Percentiles rank a stretch among this genome's conserved stretches.
phyloP scores from a whole-genome alignment of 768 basidiomycete species.

The Suillus subluteus region DNA sequence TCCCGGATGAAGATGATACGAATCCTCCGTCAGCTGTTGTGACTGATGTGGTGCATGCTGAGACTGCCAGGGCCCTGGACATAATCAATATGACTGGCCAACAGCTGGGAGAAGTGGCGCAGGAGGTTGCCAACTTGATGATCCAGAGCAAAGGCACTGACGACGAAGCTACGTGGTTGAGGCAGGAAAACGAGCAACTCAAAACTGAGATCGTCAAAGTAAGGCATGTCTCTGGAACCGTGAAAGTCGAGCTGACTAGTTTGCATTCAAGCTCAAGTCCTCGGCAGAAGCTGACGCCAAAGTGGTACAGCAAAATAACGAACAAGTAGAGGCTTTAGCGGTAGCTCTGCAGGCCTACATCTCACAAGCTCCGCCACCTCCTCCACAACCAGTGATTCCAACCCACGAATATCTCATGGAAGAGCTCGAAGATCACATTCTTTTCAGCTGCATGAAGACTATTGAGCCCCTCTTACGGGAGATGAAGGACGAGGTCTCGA shows the following conservation, averaged over 20 bases:
- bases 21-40: slow-evolving; percentile 26
- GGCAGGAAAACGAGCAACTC: slow-evolving; percentile 32
- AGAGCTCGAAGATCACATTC: slow-evolving; percentile 27
- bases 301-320: slow-evolving; percentile 21
- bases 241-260: slow-evolving; percentile 17
- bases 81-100: slow-evolving; percentile 18
- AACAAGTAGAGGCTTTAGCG: slow-evolving; percentile 33
- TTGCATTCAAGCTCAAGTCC: slow-evolving; percentile 16
- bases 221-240: slow-evolving; percentile 12
- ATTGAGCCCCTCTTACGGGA: slow-evolving; percentile 22
- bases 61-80: neutral
- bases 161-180: slow-evolving; percentile 22
- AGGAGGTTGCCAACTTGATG: slow-evolving; percentile 37
- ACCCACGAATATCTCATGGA: slow-evolving; percentile 35
- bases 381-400: slow-evolving; percentile 22
- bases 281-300: slow-evolving; percentile 20
- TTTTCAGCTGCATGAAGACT: slow-evolving; percentile 29
- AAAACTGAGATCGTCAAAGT: slow-evolving; percentile 31
- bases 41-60: slow-evolving; percentile 28
- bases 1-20: slow-evolving; percentile 21
- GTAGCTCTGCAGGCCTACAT: slow-evolving; percentile 36
- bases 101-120: slow-evolving; percentile 36
- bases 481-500: slow-evolving; percentile 30
- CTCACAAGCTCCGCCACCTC: slow-evolving; percentile 27
- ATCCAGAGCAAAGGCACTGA: slow-evolving; percentile 31